Percentiles rank a stretch among this genome's conserved stretches.
Conservation (phyloP, 2,329 filamentous ascomycete species). For the Clathrospora elynae region DNA sequence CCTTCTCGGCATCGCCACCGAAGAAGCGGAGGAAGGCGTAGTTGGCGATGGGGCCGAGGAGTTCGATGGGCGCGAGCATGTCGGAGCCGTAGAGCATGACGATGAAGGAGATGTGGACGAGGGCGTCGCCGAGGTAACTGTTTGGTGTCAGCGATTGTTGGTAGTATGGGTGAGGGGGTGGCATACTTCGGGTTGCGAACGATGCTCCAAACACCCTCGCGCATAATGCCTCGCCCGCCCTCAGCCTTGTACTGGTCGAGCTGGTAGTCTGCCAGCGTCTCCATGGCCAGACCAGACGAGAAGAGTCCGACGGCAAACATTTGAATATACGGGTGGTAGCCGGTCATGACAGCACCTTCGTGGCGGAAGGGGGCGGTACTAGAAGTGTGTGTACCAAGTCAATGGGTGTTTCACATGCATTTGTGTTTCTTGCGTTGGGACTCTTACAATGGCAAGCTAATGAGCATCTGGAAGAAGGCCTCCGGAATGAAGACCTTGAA, state of each 20-base stretch:
- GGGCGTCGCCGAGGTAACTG: slow-evolving; percentile 65
- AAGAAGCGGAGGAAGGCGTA: slow-evolving; percentile 63
- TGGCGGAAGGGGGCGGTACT: slow-evolving; percentile 61
- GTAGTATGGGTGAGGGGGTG: not conserved
- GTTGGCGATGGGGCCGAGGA: slow-evolving; percentile 63
- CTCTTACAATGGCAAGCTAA: slow-evolving; percentile 64
- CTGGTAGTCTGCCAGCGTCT: slow-evolving; percentile 63
- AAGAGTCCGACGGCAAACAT: slow-evolving; percentile 60
- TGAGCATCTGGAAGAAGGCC: slow-evolving; percentile 61
- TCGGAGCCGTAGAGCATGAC: slow-evolving; percentile 61
- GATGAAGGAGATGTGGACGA: slow-evolving; percentile 65
- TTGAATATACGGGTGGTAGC: slow-evolving; percentile 45
- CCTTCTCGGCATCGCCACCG: slow-evolving; percentile 62
- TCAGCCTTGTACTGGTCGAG: slow-evolving; percentile 58
- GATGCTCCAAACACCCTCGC: slow-evolving; percentile 65
- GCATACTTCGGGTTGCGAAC: slow-evolving; percentile 66
- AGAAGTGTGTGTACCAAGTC: too few relatives aligned
- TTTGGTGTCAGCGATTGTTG: slow-evolving; percentile 1
- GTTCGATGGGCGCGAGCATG: slow-evolving; percentile 59
- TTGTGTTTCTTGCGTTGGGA: too few relatives aligned
- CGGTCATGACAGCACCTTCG: slow-evolving; percentile 45
- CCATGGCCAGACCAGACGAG: slow-evolving; percentile 60
- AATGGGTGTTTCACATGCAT: too few relatives aligned
- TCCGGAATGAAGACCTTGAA: slow-evolving; percentile 63
- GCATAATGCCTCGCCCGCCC: slow-evolving; percentile 52